Conservation (phyloP, 2,329 filamentous ascomycete genomes). For the Westerdykella sp. region DNA sequence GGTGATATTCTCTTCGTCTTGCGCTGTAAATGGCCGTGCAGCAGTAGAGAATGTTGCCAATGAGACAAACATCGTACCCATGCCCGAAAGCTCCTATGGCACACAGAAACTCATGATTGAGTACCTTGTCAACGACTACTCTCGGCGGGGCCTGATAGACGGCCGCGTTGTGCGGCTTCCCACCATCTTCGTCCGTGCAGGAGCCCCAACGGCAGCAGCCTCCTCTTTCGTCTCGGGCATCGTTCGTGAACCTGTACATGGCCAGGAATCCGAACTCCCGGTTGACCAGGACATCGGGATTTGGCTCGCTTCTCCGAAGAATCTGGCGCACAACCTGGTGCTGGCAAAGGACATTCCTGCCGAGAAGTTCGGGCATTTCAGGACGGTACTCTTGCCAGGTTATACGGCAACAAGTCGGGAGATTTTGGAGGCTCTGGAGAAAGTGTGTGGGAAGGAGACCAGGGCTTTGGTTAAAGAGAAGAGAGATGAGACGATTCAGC, state of each 20-base stretch:
- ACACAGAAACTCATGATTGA: conserved; percentile 59
- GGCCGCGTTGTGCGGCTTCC: conserved; percentile 55
- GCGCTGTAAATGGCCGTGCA: conserved; percentile 57
- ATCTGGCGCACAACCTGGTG: conserved; percentile 50
- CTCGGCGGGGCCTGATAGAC: conserved; percentile 53
- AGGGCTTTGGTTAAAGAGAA: conserved; percentile 48
- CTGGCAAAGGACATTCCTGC: conserved; percentile 46
- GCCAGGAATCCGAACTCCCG: conserved; percentile 47
- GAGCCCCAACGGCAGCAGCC: conserved; percentile 55
- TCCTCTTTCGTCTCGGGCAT: conserved; percentile 59
- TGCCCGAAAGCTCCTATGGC: conserved; percentile 58
- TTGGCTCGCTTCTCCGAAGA: conserved; percentile 53
- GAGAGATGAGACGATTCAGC: conserved; percentile 45
- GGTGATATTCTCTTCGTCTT: conserved; percentile 56
- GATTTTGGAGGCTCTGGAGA: conserved; percentile 52
- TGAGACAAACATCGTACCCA: conserved; percentile 47
- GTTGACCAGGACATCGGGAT: conserved; percentile 48
- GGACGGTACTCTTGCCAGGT: conserved; percentile 51
- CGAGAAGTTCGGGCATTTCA: conserved; percentile 47
- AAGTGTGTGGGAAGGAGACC: conserved; percentile 50
- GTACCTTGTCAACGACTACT: conserved; percentile 57
- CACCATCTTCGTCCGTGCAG: conserved; percentile 56
- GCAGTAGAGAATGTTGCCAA: conserved; percentile 41
- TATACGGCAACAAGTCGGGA: conserved; percentile 50
- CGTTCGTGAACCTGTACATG: conserved; percentile 57